Conservation (phyloP, 768 basidiomycete species). For the Termitomyces sp. region DNA sequence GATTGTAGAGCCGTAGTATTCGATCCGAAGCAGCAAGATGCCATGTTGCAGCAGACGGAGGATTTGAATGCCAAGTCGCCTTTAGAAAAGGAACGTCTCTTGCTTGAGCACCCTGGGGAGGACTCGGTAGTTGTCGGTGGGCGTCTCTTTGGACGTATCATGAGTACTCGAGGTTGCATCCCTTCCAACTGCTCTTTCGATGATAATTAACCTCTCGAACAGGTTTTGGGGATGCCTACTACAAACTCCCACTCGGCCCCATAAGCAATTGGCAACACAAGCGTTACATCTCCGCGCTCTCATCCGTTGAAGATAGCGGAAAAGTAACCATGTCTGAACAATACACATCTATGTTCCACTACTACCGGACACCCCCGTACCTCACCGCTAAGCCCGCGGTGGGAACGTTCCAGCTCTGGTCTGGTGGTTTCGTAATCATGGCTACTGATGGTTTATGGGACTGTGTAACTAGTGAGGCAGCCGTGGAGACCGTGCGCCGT, state of each 20-base stretch:
- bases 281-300: constrained; percentile 29
- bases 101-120: constrained; percentile 29
- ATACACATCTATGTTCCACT: constrained; percentile 30
- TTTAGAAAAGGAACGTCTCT: constrained; percentile 26
- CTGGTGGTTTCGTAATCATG: constrained; percentile 41
- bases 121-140: constrained; percentile 25
- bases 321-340: constrained; percentile 31
- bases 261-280: constrained; percentile 25
- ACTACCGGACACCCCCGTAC: constrained; percentile 57
- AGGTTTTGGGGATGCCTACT: constrained; percentile 36
- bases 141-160: constrained; percentile 32
- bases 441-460: constrained; percentile 59
- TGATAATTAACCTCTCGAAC: neutral
- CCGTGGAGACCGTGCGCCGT: constrained; percentile 32
- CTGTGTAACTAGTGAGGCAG: constrained; percentile 41
- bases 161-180: constrained; percentile 31
- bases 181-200: neutral
- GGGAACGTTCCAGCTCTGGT: constrained; percentile 29
- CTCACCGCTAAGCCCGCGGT: constrained; percentile 48
- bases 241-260: constrained; percentile 28
- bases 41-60: constrained; percentile 20
- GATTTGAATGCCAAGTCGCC: constrained; percentile 29
- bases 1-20: constrained; percentile 13
- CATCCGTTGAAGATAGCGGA: constrained; percentile 23
- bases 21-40: neutral